A percentile compares a stretch with the other conserved stretches of the same genome.
Conservation (phyloP, 73 alveolate species). For the Strombidium stylifer region DNA sequence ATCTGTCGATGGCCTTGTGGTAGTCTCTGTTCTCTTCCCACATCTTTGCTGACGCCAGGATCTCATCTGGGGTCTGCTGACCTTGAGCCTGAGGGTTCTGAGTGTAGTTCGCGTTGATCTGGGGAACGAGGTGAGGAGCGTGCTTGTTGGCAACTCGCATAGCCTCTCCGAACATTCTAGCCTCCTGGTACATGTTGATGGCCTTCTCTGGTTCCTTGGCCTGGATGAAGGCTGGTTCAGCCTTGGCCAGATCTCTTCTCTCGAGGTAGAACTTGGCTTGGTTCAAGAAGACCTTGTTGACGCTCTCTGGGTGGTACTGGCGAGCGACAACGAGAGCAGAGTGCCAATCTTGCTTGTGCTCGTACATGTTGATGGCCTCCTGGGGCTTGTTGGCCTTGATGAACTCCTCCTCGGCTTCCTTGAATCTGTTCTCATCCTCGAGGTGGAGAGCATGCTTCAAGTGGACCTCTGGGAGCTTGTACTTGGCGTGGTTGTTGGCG, state of each 20-base stretch:
- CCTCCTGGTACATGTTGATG: constrained; percentile 90
- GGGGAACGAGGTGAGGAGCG: constrained; percentile 96
- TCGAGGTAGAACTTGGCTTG: constrained; percentile 94
- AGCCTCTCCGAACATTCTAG: constrained; percentile 87
- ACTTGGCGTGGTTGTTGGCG: constrained; percentile 93
- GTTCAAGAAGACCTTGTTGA: constrained; percentile 76
- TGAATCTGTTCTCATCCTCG: constrained; percentile 97
- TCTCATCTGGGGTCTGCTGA: constrained; percentile 71
- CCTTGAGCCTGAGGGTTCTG: constrained; percentile 46
- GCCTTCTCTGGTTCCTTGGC: constrained; percentile 97
- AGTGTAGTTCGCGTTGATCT: constrained; percentile 70
- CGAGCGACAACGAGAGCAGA: constrained; percentile 99
- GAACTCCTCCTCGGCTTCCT: constrained; percentile 99
- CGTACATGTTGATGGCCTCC: constrained; percentile 99
- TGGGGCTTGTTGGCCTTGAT: constrained; percentile 98
- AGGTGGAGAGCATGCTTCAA: constrained; percentile 94
- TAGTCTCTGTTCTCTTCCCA: constrained; percentile 97
- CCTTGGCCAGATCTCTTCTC: constrained; percentile 93
- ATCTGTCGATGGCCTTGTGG: constrained; percentile 92
- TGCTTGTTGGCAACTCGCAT: constrained; percentile 96
- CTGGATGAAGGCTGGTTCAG: constrained; percentile 93
- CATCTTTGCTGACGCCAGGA: constrained; percentile 89
- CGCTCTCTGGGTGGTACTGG: constrained; percentile 90
- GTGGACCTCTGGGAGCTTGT: constrained; percentile 97
- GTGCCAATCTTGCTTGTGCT: constrained; percentile 97